Evolutionary conservation across 371 early-diverging fungal species (phyloP), one percentile per base, ranked within the genome.

Genomic region (Blakeslea trispora): DNA sequence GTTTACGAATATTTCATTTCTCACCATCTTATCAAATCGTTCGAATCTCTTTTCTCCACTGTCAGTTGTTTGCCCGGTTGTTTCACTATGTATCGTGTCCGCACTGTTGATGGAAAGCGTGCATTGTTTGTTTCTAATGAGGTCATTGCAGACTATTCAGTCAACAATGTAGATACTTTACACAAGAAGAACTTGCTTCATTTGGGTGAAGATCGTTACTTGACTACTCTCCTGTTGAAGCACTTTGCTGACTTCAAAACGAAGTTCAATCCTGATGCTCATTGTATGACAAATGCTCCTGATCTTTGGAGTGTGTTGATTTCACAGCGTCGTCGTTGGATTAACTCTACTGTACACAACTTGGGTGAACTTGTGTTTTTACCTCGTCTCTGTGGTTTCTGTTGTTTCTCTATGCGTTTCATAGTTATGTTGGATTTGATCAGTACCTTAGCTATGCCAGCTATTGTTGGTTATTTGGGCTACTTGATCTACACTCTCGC

Each of bases 1-100:
- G 98, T 99, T 23, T 97, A 94, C 77, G 96, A 96, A 67, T 97
- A 99, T 85, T 99, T 95, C 69, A 98, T 99, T 55, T 96, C 97
- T 34, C 99, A 99, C 77, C 96, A 98, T 69, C 72, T 99, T 61
- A 88, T 94, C 45, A 99, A 99, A 77, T 91, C 99, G 0, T 99
- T 99, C 79, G 99, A 99, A 79, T 95, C 96, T 22, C 86, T 99
- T 41, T 99, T 99, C 68, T 99, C 99, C 1, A 83, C 91, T 31
- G 97, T 97, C 24, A 95, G 97, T 17, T 98, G 98, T 77, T 79
- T 97, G 64, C 97, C 97, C 3, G 97, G 99, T 22, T 97, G 98
- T 76, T 97, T 98, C 83, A 91, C 91, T 55, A 91, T 95, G 90
- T 98, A 97, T 72, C 85, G 97, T 41, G 73, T 97, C 17, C 89